phyloP scores from a whole-genome alignment of 257 asterid species.

The Solanum clarkiae region DNA sequence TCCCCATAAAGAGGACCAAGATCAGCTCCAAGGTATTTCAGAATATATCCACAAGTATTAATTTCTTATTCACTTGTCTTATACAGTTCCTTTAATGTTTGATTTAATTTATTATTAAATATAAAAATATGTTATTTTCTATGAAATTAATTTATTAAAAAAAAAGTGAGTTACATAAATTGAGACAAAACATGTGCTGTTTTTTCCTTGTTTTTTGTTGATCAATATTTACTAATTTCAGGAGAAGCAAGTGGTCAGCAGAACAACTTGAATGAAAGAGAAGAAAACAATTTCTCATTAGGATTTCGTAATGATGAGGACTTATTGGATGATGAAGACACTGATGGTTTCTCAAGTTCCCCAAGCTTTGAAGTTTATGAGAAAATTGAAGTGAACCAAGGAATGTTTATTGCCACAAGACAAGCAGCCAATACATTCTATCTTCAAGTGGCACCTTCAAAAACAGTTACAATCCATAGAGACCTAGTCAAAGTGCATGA shows the following conservation, averaged over 20 bases:
- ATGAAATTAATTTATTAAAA: no score
- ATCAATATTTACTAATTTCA: not conserved
- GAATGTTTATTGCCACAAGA: slow-evolving; percentile 26
- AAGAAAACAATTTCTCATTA: slow-evolving; percentile 9
- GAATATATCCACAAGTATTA: not conserved
- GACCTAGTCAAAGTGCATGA: slow-evolving; percentile 15
- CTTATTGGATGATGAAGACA: slow-evolving; percentile 14
- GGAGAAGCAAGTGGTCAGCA: slow-evolving; percentile 18
- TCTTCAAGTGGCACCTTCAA: slow-evolving; percentile 33
- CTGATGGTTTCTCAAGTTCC: slow-evolving; percentile 18
- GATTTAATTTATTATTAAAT: not conserved
- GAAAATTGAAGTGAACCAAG: slow-evolving; percentile 25
- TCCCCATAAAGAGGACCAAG: slow-evolving; percentile 14
- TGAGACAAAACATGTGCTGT: no score
- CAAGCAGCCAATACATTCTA: slow-evolving; percentile 26
- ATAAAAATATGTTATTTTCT: no score
- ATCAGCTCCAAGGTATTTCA: slow-evolving; percentile 18
- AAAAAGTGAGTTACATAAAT: no score
- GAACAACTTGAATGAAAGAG: slow-evolving; percentile 2
- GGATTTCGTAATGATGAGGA: slow-evolving; percentile 15
- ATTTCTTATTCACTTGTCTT: not conserved
- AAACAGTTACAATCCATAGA: slow-evolving; percentile 16
- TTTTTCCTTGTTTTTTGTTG: not conserved
- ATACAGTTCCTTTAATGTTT: not conserved
- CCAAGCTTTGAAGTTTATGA: slow-evolving; percentile 28